Evolutionary conservation across 1,284 basidiomycete genomes (phyloP), one percentile per base, ranked within the genome.

Genomic region (Athelia sp.): DNA sequence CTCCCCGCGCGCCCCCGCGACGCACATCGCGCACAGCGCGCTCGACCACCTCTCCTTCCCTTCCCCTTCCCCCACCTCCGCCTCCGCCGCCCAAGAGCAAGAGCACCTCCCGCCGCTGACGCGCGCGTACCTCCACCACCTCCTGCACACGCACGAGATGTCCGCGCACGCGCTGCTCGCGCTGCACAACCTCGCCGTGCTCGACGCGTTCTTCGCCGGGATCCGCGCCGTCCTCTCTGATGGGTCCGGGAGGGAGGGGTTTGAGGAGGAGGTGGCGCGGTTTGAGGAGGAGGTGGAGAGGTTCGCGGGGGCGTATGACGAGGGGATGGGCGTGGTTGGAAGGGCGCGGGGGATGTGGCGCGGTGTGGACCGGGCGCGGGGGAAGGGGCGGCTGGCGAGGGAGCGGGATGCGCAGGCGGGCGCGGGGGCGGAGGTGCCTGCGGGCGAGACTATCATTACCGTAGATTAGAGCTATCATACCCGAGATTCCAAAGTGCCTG

Each of bases 81-180:
- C n/a, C n/a, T n/a, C n/a, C n/a, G n/a, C n/a, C n/a, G n/a, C n/a
- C n/a, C n/a, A n/a, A n/a, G n/a, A n/a, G n/a, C n/a, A n/a, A n/a
- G n/a, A n/a, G n/a, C n/a, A n/a, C 55, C 56, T 63, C 19, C 65
- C 67, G 2, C 70, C 78, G 0, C 77, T 74, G 58, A 82, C 79
- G 2, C 78, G 84, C n/a, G 84, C 86, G 2, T 92, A 92, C 56
- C 48, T 90, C 26, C 88, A 93, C 61, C 90, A 93, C 58, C 77
- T 93, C 11, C 69, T 92, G 38, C 83, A 87, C 48, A 90, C 90
- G 8, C 90, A 93, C 66, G 90, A 93, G 62, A 91, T 93, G 90
- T 81, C 83, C 0, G 83, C 87, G 1, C 86, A 91, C 56, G 62
- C 87, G 3, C 63, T 91, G 29, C 75, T 93, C 11, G 75, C 74